Base-by-base conservation (phyloP, 805 yeast species). In the Ogataea ganodermae region DNA sequence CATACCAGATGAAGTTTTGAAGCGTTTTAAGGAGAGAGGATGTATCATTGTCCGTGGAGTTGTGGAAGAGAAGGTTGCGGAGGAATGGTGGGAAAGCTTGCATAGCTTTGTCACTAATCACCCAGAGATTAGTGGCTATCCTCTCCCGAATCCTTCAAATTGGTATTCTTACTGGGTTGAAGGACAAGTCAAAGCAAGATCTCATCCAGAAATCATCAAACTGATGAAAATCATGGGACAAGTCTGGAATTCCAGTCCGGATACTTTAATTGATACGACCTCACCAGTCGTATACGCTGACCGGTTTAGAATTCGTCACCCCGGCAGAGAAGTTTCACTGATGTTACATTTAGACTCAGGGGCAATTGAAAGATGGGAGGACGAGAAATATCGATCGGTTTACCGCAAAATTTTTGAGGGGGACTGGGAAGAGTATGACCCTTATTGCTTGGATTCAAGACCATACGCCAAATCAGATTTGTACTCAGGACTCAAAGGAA, bases 301-400 rank as follows among this genome's bases (percentile, higher is more conserved):
- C 54, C 58, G 76, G 16, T 56, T 72, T 30, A 59, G 77, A 44
- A 68, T 73, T 35, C 59, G 77, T 37, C 58, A 58, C 10, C 74
- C 76, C 1, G 76, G 76, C 7, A 66, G 61, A 30, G 51, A 49
- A 14, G 55, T 60, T 24, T 46, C 71, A 5, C 60, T 73, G 30
- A 70, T 68, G 28, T 65, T 71, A 18, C 78, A 74, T 44, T 58
- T 64, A n/a, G 78, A 74, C 50, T 62, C 71, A 12, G 71, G 75
- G 8, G 65, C 74, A 2, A 56, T 73, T 28, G 78, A 73, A 51
- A 54, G 78, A 43, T 74, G 78, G 78, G 77, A 73, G 51, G 77
- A 74, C 55, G 51, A 45, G 10, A 63, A 58, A 23, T 74, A 72
- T 53, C 50, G 71, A 9, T 50, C 56, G 10, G 65, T 63, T 21